A percentile compares a stretch with the other conserved stretches of the same genome.
Conservation (phyloP, 768 basidiomycete species). For the Panaeolus cyanescens region DNA sequence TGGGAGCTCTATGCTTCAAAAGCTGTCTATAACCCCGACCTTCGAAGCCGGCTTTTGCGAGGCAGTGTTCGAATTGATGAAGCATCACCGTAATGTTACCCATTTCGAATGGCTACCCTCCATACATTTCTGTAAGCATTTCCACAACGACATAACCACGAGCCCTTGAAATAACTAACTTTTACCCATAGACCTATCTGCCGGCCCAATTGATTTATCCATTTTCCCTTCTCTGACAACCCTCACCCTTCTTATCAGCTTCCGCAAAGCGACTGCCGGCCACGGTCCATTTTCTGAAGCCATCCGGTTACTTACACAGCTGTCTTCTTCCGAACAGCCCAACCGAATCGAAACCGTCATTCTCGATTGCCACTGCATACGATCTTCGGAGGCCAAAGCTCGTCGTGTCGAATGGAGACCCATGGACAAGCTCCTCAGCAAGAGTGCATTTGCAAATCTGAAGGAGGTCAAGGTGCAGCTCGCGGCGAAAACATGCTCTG, state of each 20-base stretch:
- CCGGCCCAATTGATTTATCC: constrained; percentile 15
- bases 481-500: constrained; percentile 11
- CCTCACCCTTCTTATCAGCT: constrained; percentile 18
- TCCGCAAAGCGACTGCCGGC: constrained; percentile 14
- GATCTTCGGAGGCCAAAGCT: constrained; percentile 4
- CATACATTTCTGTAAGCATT: constrained; percentile 21
- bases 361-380: constrained; percentile 20
- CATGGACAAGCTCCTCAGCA: constrained; percentile 15
- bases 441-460: constrained; percentile 7
- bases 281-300: constrained; percentile 16
- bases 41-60: constrained; percentile 21
- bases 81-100: constrained; percentile 10
- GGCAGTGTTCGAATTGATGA: constrained; percentile 15
- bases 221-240: constrained; percentile 11
- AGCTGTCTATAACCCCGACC: constrained; percentile 21
- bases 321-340: background rate
- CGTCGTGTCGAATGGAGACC: constrained; percentile 17
- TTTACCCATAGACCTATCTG: constrained; percentile 12
- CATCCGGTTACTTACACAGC: constrained; percentile 11
- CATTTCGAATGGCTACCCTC: constrained; percentile 23
- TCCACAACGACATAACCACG: background rate
- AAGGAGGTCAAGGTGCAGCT: constrained; percentile 14
- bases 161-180: background rate
- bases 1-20: constrained; percentile 6
- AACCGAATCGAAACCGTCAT: constrained; percentile 15